Conservation (phyloP, 2,329 filamentous ascomycete genomes). For the Dothistroma pini region DNA sequence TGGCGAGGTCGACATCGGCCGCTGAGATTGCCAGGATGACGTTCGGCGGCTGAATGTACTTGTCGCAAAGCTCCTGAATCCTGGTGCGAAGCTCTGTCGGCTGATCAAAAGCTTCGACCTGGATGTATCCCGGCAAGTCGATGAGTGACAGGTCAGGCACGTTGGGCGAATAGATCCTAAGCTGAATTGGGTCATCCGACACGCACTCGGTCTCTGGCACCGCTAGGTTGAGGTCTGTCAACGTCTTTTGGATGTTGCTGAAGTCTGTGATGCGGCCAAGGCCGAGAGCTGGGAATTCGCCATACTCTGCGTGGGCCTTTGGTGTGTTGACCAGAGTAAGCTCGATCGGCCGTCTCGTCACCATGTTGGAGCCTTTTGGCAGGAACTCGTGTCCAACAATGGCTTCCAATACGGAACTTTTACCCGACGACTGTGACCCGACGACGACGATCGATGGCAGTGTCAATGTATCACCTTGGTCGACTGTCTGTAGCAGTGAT, state of each 20-base stretch:
- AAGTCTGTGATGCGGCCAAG: slow-evolving; percentile 91
- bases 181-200: slow-evolving; percentile 92
- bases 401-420: slow-evolving; percentile 93
- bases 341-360: slow-evolving; percentile 92
- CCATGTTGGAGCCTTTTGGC: slow-evolving; percentile 98
- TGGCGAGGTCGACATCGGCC: slow-evolving; percentile 93
- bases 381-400: slow-evolving; percentile 98
- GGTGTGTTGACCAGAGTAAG: slow-evolving; percentile 94
- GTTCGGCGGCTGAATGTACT: slow-evolving; percentile 95
- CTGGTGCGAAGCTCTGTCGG: slow-evolving; percentile 90
- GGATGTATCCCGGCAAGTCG: slow-evolving; percentile 95
- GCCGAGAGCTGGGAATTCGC: slow-evolving; percentile 90
- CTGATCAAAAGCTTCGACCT: slow-evolving; percentile 88
- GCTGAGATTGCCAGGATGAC: slow-evolving; percentile 97
- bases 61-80: slow-evolving; percentile 93
- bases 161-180: slow-evolving; percentile 91
- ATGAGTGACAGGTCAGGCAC: slow-evolving; percentile 95
- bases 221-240: slow-evolving; percentile 91
- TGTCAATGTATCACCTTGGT: slow-evolving; percentile 82
- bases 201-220: slow-evolving; percentile 90
- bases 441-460: slow-evolving; percentile 99
- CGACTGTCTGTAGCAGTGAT: slow-evolving; percentile 83
- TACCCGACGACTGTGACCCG: slow-evolving; percentile 95
- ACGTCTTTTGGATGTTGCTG: slow-evolving; percentile 80
- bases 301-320: slow-evolving; percentile 80